Evolutionary conservation across 768 basidiomycete species (phyloP).

Genomic region (Grammothele lineata): DNA sequence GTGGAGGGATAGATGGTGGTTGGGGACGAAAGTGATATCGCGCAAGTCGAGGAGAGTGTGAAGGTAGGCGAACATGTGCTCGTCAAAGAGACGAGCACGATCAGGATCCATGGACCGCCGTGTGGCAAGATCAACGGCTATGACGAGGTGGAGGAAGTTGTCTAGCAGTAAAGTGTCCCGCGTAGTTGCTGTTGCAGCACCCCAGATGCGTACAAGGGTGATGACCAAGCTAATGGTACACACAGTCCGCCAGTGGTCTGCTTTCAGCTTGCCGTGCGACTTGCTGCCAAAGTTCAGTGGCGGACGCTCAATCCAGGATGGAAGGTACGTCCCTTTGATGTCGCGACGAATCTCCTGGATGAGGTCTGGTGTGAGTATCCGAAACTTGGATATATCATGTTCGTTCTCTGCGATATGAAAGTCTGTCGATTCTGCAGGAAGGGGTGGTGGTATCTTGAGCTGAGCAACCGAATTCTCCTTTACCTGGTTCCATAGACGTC

Average conservation of each 20-base stretch:
- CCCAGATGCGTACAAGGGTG: slow-evolving; percentile 35
- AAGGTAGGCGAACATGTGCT: slow-evolving; percentile 20
- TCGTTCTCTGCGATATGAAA: background rate
- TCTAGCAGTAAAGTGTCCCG: slow-evolving; percentile 14
- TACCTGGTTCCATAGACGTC: background rate
- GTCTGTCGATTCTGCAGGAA: background rate
- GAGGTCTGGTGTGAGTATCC: no score
- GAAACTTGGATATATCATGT: background rate
- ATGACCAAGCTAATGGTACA: slow-evolving; percentile 30
- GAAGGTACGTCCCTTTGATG: background rate
- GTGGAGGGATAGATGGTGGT: slow-evolving; percentile 31
- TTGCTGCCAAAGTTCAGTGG: slow-evolving; percentile 13
- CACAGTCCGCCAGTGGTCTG: slow-evolving; percentile 30
- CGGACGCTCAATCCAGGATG: slow-evolving; percentile 14
- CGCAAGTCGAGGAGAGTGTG: slow-evolving; percentile 17
- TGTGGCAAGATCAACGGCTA: slow-evolving; percentile 21
- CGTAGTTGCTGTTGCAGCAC: slow-evolving; percentile 6
- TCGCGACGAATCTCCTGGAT: background rate
- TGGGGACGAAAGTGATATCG: slow-evolving; percentile 24
- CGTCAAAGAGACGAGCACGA: slow-evolving; percentile 3
- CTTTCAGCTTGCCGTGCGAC: slow-evolving; percentile 18
- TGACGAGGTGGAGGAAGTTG: slow-evolving; percentile 26
- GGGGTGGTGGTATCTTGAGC: background rate
- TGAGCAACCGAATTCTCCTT: background rate
- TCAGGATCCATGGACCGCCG: background rate